Evolutionary conservation across 1,284 basidiomycete genomes (phyloP), one percentile per base, ranked within the genome.

Genomic region (Fomitopsis pinicola): DNA sequence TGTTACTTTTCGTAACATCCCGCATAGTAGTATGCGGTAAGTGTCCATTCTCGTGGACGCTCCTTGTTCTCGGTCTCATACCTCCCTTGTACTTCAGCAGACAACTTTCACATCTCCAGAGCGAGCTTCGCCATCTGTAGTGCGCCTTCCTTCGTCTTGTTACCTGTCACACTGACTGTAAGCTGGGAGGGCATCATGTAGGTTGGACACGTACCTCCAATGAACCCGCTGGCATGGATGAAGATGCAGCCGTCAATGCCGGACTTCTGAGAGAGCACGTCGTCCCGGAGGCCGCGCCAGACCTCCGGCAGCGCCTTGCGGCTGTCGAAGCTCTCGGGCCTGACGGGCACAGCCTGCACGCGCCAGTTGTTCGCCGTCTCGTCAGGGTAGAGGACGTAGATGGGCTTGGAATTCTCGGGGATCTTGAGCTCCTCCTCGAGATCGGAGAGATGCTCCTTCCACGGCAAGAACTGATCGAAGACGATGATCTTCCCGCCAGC

Each of bases 391-490:
- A 99, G 79, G 60, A 97, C 83, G 73, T 98, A 99, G 55, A 93
- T 80, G 0, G 90, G 85, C 69, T 87, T 79, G 60, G 79, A 76
- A 14, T 79, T 73, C 1, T 72, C 74, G 0, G 80, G 63, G 42
- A 85, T 75, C 5, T 69, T 65, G 17, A 79, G 73, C 64, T 87
- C 85, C 5, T 72, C 71, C 74, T 98, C 97, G 46, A 97, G 81
- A 59, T 91, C 86, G 74, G 95, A 97, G 15, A 98, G 82, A 73
- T 99, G 97, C 68, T 97, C 94, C 85, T 96, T 97, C 94, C 94
- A 97, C 2, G 92, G 91, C 15, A 87, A 82, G 74, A 87, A 95
- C 59, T 85, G 81, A 63, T 94, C 84, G 70, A 98, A 92, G 8
- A 96, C 75, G 57, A 98, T 78, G 64, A 98, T 87, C 61, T 85